Evolutionary conservation across 139 green algal genomes (phyloP).

Genomic region (Chlamydomonas sp.): DNA sequence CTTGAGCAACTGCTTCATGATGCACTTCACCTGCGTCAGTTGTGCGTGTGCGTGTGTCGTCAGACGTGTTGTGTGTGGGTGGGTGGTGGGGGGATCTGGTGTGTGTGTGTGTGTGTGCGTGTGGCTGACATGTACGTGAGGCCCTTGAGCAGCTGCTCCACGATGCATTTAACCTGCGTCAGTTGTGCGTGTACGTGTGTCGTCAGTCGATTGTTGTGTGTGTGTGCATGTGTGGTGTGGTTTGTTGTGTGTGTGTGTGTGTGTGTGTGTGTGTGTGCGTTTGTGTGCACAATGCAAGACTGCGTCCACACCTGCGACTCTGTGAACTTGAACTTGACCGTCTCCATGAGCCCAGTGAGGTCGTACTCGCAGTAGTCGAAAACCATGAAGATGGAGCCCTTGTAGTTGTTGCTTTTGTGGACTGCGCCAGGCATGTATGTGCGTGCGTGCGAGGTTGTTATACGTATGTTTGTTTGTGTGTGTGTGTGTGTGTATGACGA

Average conservation of each 20-base stretch:
- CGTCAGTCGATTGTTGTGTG: not conserved
- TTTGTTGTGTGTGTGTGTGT: no score
- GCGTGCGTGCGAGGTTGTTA: constrained; percentile 40
- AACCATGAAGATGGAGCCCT: constrained; percentile 98
- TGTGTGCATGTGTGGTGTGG: not conserved
- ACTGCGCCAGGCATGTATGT: constrained; percentile 76
- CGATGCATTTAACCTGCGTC: constrained; percentile 85
- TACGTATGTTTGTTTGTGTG: no score
- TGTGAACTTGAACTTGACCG: constrained; percentile 52
- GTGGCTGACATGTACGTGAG: constrained; percentile 77
- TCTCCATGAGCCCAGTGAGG: constrained; percentile 88
- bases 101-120: no score
- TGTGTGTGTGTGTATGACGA: constrained; percentile 62
- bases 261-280: constrained; percentile 32
- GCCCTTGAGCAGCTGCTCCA: constrained; percentile 89
- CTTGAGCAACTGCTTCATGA: constrained; percentile 90
- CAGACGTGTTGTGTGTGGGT: not conserved
- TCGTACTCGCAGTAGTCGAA: constrained; percentile 99
- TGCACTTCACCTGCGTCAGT: constrained; percentile 76
- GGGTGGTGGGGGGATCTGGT: not conserved
- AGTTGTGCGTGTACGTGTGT: not conserved
- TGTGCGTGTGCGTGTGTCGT: not conserved
- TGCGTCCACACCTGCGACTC: constrained; percentile 58
- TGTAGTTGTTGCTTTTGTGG: constrained; percentile 74
- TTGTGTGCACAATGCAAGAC: no score